Conservation (phyloP, 768 basidiomycete genomes). For the Naganishia onofrii region DNA sequence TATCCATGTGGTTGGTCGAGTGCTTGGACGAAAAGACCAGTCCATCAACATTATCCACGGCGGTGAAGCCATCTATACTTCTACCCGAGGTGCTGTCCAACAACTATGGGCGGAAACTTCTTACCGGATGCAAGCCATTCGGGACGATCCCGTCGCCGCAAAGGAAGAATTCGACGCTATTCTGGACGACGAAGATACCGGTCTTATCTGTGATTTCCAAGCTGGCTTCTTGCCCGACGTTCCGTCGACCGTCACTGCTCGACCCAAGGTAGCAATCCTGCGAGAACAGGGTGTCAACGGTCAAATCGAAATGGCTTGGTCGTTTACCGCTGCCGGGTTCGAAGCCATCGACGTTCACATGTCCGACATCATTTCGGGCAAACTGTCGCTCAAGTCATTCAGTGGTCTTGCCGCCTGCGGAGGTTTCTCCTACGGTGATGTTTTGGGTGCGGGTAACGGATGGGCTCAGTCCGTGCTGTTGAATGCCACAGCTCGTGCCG, state of each 20-base stretch:
- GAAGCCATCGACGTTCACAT: constrained; percentile 96
- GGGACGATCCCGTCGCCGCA: constrained; percentile 76
- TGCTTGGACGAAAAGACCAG: constrained; percentile 61
- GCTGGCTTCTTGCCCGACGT: constrained; percentile 47
- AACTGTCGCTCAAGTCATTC: constrained; percentile 65
- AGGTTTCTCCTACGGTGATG: constrained; percentile 98
- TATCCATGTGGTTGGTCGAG: constrained; percentile 74
- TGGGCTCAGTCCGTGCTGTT: constrained; percentile 97
- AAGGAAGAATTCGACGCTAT: constrained; percentile 80
- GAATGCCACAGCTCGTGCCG: constrained; percentile 68
- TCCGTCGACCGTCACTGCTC: constrained; percentile 36
- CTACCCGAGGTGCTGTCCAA: constrained; percentile 70
- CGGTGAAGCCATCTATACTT: constrained; percentile 61
- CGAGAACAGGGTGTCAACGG: constrained; percentile 99
- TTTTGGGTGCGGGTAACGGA: constrained; percentile 92
- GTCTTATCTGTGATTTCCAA: constrained; percentile 72
- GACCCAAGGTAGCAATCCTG: constrained; percentile 85
- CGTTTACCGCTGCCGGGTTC: constrained; percentile 90
- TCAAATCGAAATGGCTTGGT: constrained; percentile 97
- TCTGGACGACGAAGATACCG: constrained; percentile 59
- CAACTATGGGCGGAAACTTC: constrained; percentile 92
- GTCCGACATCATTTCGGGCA: constrained; percentile 85
- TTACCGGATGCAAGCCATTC: constrained; percentile 80
- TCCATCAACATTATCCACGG: constrained; percentile 62
- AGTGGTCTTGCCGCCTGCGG: constrained; percentile 91